Evolutionary conservation across 805 yeast species (phyloP), one percentile per base, ranked within the genome.

Genomic region (Yamadazyma sp.): DNA sequence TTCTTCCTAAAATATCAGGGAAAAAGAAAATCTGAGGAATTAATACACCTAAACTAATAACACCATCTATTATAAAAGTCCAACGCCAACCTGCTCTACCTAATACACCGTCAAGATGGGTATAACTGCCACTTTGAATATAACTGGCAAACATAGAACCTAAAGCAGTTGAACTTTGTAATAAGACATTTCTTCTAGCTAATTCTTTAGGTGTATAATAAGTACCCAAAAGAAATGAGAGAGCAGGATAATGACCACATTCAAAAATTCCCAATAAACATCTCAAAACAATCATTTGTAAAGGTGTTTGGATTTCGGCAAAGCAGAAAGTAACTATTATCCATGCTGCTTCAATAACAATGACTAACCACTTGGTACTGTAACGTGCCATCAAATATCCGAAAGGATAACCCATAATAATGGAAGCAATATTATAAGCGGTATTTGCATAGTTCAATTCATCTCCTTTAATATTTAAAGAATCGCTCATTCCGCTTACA

Each of bases 31-130:
- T 10, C 12, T 23, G 25, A 23, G 25, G 25, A 23, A 35, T 13
- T 20, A 69, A 59, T 40, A 63, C 62, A 0, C 71, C 71, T 10
- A 50, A 27, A 3, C 64, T 10, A 30, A 68, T 52, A 5, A 52
- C 28, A 13, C 56, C 59, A 37, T 57, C 60, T 25, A 58, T 36
- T 33, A 69, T 58, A 51, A 65, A 70, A 27, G 69, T 52, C 70
- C 73, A 70, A 49, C 58, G 56, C 75, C 75, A 70, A 3, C 70
- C 65, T 9, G 53, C 46, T 17, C 60, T 35, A 5, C 75, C 76
- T 12, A 31, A 31, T n/a, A 39, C 55, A 27, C 73, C 72, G 29
- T 55, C 68, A 52, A 44, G 60, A 49, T 25, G 38, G 26, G 19
- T 31, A 36, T 42, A 45, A 16, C 47, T 40, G 7, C 49, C 49